Evolutionary conservation across 352 stramenopile genomes (phyloP).

Genomic region (Phytopythium boreale): DNA sequence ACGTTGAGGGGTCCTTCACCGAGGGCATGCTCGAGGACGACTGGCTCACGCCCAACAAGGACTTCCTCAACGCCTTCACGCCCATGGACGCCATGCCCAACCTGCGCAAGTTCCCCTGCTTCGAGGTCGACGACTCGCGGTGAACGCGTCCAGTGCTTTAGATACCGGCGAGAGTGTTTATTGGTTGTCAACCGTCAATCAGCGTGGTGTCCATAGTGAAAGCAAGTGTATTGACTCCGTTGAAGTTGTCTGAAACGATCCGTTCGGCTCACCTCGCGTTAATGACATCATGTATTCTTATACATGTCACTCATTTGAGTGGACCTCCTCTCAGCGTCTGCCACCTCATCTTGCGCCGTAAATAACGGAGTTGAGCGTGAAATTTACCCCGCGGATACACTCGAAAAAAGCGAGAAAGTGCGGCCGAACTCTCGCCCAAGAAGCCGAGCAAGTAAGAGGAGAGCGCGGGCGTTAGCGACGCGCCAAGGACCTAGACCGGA

Average conservation of each 20-base stretch:
- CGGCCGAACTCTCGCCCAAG: background rate
- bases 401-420: background rate
- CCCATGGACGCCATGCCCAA: constrained; percentile 68
- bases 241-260: background rate
- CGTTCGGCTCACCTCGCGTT: background rate
- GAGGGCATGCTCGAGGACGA: constrained; percentile 76
- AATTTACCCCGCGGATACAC: background rate
- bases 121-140: constrained; percentile 17
- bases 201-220: background rate
- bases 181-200: background rate
- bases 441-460: background rate
- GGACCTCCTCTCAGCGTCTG: background rate
- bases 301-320: background rate
- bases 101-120: constrained; percentile 64
- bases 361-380: background rate
- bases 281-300: background rate
- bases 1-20: constrained; percentile 49
- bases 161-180: background rate
- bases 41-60: constrained; percentile 70
- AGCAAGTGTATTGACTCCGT: background rate
- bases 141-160: background rate
- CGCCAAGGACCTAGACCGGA: background rate
- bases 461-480: background rate
- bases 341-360: background rate
- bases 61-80: constrained; percentile 62